A percentile compares a stretch with the other conserved stretches of the same genome.
Evolutionary conservation across 2,329 filamentous ascomycete species (phyloP).

Genomic region (Pseudogymnoascus sp.): DNA sequence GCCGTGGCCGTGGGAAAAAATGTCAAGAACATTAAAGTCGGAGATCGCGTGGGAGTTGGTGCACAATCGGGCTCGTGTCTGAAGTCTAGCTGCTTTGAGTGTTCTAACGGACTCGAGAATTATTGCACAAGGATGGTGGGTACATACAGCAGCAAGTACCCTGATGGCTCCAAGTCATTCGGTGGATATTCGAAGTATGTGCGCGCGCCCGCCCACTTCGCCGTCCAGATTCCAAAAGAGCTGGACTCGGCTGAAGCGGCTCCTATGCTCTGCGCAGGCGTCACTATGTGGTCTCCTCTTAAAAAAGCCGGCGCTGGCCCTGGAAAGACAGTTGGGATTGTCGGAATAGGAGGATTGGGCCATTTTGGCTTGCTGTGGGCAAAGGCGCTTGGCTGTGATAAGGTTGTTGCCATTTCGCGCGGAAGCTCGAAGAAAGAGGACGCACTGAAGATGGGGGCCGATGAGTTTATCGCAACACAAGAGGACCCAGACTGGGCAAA

Average conservation of each 20-base stretch:
- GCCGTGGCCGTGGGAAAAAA: constrained; percentile 37
- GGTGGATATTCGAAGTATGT: constrained; percentile 36
- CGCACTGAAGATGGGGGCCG: constrained; percentile 53
- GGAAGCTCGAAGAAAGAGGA: constrained; percentile 49
- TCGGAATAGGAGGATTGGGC: constrained; percentile 65
- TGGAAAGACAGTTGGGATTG: constrained; percentile 61
- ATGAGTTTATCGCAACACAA: constrained; percentile 43
- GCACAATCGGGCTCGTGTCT: constrained; percentile 42
- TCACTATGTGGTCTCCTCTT: constrained; percentile 65
- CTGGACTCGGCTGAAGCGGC: constrained; percentile 43
- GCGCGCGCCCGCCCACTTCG: constrained; percentile 49
- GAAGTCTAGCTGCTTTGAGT: constrained; percentile 39
- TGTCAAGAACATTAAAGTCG: constrained; percentile 37
- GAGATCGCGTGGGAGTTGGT: constrained; percentile 46
- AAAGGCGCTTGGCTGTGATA: constrained; percentile 59
- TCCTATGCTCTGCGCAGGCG: constrained; percentile 69
- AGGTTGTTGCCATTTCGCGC: constrained; percentile 56
- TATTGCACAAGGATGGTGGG: constrained; percentile 33
- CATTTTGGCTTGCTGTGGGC: constrained; percentile 67
- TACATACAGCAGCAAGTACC: constrained; percentile 36
- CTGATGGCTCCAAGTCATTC: constrained; percentile 34
- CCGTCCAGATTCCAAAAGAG: constrained; percentile 47
- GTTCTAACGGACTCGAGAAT: constrained; percentile 35
- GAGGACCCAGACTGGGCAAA: constrained; percentile 50
- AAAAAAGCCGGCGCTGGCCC: constrained; percentile 58